phyloP scores from a whole-genome alignment of 257 asterid species.

The Lycium barbarum region DNA sequence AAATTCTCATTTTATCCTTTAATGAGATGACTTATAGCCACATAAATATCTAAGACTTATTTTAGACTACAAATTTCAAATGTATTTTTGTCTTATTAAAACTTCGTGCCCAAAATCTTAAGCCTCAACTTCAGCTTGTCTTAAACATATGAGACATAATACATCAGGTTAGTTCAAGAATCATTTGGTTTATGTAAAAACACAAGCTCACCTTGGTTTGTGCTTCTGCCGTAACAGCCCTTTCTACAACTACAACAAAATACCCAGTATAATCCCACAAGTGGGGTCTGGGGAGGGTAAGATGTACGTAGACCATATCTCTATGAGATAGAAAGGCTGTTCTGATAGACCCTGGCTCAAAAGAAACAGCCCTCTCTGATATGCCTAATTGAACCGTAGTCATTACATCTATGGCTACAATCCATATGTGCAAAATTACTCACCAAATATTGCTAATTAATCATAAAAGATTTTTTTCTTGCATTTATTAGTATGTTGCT shows the following conservation, averaged over 20 bases:
- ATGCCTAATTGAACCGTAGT: conserved; percentile 66
- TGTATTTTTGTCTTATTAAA: neutral
- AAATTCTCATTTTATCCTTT: neutral
- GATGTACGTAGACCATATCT: too few relatives aligned
- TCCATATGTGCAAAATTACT: conserved; percentile 13
- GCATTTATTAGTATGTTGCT: neutral
- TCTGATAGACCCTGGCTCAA: too few relatives aligned
- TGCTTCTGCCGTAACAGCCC: conserved; percentile 79
- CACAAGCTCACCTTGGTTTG: conserved; percentile 65
- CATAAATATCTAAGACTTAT: neutral
- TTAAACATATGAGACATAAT: conserved; percentile 40
- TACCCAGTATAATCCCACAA: too few relatives aligned
- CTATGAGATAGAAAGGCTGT: too few relatives aligned
- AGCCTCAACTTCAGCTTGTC: conserved; percentile 80
- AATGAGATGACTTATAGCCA: neutral
- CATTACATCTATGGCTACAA: conserved; percentile 76
- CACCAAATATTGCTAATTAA: neutral
- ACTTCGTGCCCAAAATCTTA: conserved; percentile 55
- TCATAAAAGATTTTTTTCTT: neutral
- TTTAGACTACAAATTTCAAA: neutral
- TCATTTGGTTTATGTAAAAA: neutral
- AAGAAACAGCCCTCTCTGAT: conserved; percentile 43
- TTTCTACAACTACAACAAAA: neutral
- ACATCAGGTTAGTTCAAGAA: conserved; percentile 15
- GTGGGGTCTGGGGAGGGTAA: too few relatives aligned